Base-by-base conservation (phyloP, 2,329 filamentous ascomycete species). In the Penicillium palitans region DNA sequence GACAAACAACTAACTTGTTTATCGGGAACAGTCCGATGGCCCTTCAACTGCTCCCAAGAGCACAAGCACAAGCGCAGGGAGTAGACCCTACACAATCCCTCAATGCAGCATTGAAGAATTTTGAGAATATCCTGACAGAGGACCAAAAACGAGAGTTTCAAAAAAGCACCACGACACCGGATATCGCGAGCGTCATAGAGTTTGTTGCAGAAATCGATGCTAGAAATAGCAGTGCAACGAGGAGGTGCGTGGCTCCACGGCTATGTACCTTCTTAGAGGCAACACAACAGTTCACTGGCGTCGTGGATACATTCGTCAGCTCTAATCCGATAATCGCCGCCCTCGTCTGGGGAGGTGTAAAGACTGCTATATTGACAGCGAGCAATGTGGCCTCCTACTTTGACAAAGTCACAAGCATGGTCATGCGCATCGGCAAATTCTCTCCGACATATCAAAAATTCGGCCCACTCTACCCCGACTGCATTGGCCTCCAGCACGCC, bases 231-330 rank as follows among this genome's bases (percentile, higher is more conserved):
- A 64, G 50, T 15, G 54, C 50, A 19, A 57, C 21, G 15, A 54
- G 52, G 29, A 59, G 58, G 50, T 63, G 63, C 40, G 50, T 68
- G 24, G 65, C 59, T 10, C 59, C 64, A 12, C 61, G 65, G 21
- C 31, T 68, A 41, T 64, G 57, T 33, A 62, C 52, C 27, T 64
- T 68, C 19, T 52, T 68, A 39, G 53, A 64, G 27, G 48, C 58
- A 24, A 61, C 60, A 4, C 65, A 65, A 15, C 64, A 68, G 42
- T 68, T 68, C 37, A 56, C 48, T 25, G 54, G 49, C 5, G 56
- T 63, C 12, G 60, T 66, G 19, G 59, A 66, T 44, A 64, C 66
- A 2, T 63, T 68, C 8, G 51, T 68, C 15, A 64, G 62, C 40
- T 65, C 58, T 7, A 62, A 59, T 37, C 57, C 57, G 6, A 19